Evolutionary conservation across 1,284 basidiomycete species (phyloP), one percentile per base, ranked within the genome.

Genomic region (Trichosporon coremiiforme): DNA sequence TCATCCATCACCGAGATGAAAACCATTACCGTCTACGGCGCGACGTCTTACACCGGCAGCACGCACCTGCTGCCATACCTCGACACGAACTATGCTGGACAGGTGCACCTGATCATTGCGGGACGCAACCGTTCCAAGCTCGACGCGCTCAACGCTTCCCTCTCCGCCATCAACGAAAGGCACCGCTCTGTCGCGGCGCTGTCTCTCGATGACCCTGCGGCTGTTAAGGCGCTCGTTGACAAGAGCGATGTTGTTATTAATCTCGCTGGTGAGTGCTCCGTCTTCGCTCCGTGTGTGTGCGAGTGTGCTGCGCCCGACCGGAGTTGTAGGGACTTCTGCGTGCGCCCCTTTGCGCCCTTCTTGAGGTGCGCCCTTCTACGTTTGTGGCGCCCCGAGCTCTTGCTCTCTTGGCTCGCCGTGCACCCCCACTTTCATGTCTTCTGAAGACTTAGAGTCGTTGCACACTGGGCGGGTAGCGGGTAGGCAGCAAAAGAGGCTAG

Each of bases 1-100:
- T 29, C 55, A 57, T 15, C 22, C 7, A 33, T 4, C 29, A 17
- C 17, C 57, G 55, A 29, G 12, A 33, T 60, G 57, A 60, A 60
- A 33, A 78, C 76, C 3, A 55, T 83, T 41, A 71, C 78, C 66
- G 71, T 84, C 57, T 83, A 82, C 75, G 83, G 83, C 36, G 81
- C 83, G 1, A 81, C 80, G 2, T 76, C 78, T 8, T 84, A 77
- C 75, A 81, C 82, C 5, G 80, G 77, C 1, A 68, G 68, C 36
- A 62, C 69, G 45, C 75, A 80, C 25, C 69, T 82, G 12, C 67
- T 82, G 20, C 71, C 71, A 25, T 83, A 84, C 71, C 77, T 84
- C 55, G 75, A 76, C 9, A 67, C 68, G 4, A 81, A 84, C 67
- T 41, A 64, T 15, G 60, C 67, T 0, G 65, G 57, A 3, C 22